These are phyloP conservation scores for Colletotrichum aenigma DNA, from an alignment of 2,329 filamentous ascomycete species.

Conservation along the genomic window DNA sequence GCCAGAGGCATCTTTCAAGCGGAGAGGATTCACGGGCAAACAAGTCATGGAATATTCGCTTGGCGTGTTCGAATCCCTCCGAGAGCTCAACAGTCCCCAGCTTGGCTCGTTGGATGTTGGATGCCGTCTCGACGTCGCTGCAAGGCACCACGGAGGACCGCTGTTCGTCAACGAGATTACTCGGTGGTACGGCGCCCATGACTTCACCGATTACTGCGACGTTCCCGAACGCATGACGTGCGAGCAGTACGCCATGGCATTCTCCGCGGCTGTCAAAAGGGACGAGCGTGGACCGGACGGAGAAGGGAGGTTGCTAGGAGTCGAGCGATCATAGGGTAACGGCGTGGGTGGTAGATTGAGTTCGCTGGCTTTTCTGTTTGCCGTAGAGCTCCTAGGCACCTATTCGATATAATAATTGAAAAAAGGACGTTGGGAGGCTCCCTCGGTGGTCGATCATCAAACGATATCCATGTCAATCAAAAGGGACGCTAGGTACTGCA, in stretches of 20 bases:
- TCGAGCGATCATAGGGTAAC: neutral
- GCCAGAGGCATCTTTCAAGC: neutral
- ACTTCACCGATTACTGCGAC: neutral
- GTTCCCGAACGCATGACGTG: neutral
- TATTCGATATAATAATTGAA: neutral
- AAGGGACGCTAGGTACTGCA: neutral
- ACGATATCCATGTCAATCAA: neutral
- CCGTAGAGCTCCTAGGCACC: neutral
- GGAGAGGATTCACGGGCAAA: neutral
- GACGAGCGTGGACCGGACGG: neutral
- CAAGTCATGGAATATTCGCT: neutral
- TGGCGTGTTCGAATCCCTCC: neutral
- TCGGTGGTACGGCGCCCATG: neutral
- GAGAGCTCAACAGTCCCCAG: neutral
- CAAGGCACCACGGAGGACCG: neutral
- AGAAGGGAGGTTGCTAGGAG: neutral
- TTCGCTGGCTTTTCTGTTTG: neutral
- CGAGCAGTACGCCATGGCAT: neutral
- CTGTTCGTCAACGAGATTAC: neutral
- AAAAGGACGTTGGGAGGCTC: neutral
- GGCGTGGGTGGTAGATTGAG: neutral
- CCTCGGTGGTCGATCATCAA: neutral
- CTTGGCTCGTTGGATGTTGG: neutral
- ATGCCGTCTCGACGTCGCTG: neutral
- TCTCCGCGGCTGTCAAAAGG: neutral